Percentiles rank a stretch among this genome's conserved stretches.
phyloP scores from a whole-genome alignment of 1,284 basidiomycete species.

The Ustilago bromivora region DNA sequence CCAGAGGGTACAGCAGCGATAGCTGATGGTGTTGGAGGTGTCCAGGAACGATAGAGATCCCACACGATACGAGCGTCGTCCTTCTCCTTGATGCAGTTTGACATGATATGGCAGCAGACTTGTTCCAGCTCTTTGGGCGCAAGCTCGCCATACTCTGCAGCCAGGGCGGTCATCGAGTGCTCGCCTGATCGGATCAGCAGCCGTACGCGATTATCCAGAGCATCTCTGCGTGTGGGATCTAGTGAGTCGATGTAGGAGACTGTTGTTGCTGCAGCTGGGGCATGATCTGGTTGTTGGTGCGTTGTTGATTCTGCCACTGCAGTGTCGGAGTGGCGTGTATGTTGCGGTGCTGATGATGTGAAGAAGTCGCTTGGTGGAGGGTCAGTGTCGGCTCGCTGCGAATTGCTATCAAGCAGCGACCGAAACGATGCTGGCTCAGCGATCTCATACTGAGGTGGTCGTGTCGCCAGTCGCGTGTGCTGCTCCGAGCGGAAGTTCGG shows the following conservation, averaged over 20 bases:
- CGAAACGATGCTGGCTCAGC: slow-evolving; percentile 8
- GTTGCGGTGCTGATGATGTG: slow-evolving; percentile 26
- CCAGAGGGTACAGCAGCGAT: not conserved
- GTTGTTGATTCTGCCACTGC: not conserved
- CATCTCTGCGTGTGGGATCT: not conserved
- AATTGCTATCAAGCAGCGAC: not conserved
- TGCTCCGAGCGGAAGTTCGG: not conserved
- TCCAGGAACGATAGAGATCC: slow-evolving; percentile 39
- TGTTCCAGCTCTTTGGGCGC: slow-evolving; percentile 18
- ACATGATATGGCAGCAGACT: slow-evolving; percentile 26
- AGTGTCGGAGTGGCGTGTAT: not conserved
- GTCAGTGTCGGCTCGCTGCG: not conserved
- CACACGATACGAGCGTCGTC: slow-evolving; percentile 19
- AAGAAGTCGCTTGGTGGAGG: slow-evolving; percentile 25
- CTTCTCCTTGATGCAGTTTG: slow-evolving; percentile 9
- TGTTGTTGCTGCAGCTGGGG: not conserved
- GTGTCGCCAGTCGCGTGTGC: not conserved
- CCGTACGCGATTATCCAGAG: slow-evolving; percentile 15
- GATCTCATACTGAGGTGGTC: not conserved
- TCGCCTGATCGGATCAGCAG: slow-evolving; percentile 31
- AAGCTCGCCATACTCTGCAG: slow-evolving; percentile 10
- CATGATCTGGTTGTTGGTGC: not conserved
- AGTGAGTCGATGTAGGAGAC: slow-evolving; percentile 29
- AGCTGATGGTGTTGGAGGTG: not conserved
- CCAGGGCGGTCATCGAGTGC: slow-evolving; percentile 27